Evolutionary conservation across 129 eudicot species (phyloP).

Genomic region (Lactuca sativa): DNA sequence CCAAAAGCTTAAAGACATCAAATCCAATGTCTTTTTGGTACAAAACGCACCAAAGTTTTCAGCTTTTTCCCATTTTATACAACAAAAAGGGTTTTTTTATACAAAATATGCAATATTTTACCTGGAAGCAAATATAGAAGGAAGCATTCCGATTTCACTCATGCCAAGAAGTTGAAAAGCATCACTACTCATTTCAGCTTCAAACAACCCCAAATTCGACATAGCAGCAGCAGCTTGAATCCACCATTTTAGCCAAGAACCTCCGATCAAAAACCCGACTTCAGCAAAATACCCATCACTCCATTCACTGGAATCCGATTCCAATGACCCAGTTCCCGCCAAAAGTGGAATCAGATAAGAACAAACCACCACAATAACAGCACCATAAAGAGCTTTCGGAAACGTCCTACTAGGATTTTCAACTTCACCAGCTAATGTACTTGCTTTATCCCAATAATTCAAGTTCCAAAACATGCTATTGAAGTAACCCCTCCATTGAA

Average conservation of each 20-base stretch:
- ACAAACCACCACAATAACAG: conserved; percentile 62
- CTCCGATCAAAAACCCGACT: conserved; percentile 88
- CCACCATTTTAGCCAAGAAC: conserved; percentile 96
- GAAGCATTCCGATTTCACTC: conserved; percentile 94
- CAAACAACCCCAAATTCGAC: conserved; percentile 90
- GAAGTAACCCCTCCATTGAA: conserved; percentile 84
- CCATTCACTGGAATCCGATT: conserved; percentile 59
- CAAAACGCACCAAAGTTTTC: too few relatives aligned
- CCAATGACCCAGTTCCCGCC: conserved; percentile 82
- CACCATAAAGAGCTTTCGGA: conserved; percentile 79
- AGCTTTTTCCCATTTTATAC: neutral
- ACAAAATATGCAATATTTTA: conserved; percentile 6
- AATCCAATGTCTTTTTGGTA: too few relatives aligned
- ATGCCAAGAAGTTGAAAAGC: conserved; percentile 90
- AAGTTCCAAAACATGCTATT: conserved; percentile 91
- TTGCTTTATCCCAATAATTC: conserved; percentile 92
- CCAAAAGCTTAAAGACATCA: too few relatives aligned
- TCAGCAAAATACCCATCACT: conserved; percentile 94
- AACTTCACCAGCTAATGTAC: conserved; percentile 90
- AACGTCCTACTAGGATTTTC: conserved; percentile 69
- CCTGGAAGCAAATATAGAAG: conserved; percentile 77
- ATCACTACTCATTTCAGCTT: conserved; percentile 95
- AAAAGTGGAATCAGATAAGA: conserved; percentile 84
- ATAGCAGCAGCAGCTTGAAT: conserved; percentile 87
- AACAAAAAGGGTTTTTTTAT: too few relatives aligned